Percentiles rank a stretch among this genome's conserved stretches.
phyloP scores from a whole-genome alignment of 192 early-diverging fungal genomes.

The Entophlyctis luteolus region DNA sequence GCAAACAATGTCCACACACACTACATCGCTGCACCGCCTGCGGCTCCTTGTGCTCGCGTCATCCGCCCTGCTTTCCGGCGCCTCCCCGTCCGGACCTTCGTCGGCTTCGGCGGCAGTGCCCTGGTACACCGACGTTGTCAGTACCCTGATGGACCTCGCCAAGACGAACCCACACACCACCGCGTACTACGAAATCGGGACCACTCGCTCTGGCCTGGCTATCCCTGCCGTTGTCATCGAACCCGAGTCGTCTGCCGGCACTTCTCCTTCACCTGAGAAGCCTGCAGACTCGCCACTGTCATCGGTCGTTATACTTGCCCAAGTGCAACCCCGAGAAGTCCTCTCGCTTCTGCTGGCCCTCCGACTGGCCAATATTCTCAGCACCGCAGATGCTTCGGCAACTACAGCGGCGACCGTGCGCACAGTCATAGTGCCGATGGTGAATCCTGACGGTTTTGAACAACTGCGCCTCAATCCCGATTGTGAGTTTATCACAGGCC shows the following conservation, averaged over 20 bases:
- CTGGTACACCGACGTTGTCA: not conserved
- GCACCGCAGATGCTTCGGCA: not conserved
- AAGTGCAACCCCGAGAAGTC: slow-evolving; percentile 21
- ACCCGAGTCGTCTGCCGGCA: not conserved
- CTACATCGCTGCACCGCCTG: no score
- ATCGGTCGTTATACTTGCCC: not conserved
- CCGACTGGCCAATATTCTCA: not conserved
- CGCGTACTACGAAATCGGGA: not conserved
- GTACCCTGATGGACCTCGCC: not conserved
- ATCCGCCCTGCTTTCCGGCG: no score
- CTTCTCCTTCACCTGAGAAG: not conserved
- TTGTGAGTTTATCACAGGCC: not conserved
- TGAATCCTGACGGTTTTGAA: slow-evolving; percentile 32
- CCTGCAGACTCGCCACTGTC: slow-evolving; percentile 12
- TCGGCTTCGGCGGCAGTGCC: not conserved
- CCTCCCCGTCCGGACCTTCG: no score
- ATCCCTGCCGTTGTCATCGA: not conserved
- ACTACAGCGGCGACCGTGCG: not conserved
- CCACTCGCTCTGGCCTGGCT: not conserved
- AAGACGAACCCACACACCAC: not conserved
- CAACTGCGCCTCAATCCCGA: slow-evolving; percentile 8
- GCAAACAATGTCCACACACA: no score
- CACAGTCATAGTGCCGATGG: slow-evolving; percentile 22
- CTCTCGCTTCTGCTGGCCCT: not conserved
- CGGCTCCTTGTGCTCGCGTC: no score